Conservation (phyloP, 306 rosid species). For the Vicia sativa region DNA sequence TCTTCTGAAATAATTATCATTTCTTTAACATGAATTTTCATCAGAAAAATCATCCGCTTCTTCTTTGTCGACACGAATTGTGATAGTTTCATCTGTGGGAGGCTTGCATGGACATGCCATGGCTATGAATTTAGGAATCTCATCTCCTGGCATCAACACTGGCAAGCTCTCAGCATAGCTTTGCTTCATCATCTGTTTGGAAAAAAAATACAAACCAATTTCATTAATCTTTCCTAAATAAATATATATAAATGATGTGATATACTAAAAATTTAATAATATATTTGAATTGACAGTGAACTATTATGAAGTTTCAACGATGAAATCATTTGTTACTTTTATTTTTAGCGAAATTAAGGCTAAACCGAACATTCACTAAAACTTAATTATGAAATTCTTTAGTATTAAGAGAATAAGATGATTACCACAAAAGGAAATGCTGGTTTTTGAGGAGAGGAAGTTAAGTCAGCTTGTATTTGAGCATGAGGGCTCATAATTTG, state of each 20-base stretch:
- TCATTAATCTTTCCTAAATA: background rate
- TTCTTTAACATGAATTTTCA: slow-evolving; percentile 18
- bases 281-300: no score
- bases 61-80: slow-evolving; percentile 44
- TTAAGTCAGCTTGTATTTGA: slow-evolving; percentile 34
- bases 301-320: no score
- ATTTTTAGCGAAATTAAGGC: no score
- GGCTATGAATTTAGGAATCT: slow-evolving; percentile 74
- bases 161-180: slow-evolving; percentile 50
- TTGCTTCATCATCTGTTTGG: slow-evolving; percentile 49
- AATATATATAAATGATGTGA: background rate
- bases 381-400: background rate
- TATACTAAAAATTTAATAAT: background rate
- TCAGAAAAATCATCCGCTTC: slow-evolving; percentile 11
- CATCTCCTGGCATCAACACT: slow-evolving; percentile 87
- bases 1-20: slow-evolving; percentile 4
- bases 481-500: background rate
- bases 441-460: slow-evolving; percentile 47
- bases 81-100: slow-evolving; percentile 48
- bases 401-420: background rate
- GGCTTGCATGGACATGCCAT: slow-evolving; percentile 68
- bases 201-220: slow-evolving; percentile 11
- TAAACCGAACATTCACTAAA: background rate
- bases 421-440: slow-evolving; percentile 46
- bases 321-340: no score